Evolutionary conservation across 768 basidiomycete species (phyloP).

Genomic region (Fistulinella prunicolor): DNA sequence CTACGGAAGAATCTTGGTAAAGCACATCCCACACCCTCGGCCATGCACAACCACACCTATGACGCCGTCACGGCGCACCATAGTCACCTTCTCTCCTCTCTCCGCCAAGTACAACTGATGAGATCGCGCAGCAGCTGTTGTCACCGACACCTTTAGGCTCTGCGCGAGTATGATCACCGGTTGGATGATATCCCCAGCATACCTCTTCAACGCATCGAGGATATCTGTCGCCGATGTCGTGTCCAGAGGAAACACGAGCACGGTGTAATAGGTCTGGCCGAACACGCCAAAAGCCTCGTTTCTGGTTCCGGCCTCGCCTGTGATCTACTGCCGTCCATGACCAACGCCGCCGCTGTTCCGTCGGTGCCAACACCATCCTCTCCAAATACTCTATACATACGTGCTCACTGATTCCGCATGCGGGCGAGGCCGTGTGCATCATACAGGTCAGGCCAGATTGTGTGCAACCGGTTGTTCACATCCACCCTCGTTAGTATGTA

Average conservation of each 20-base stretch:
- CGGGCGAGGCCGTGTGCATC: slow-evolving; percentile 96
- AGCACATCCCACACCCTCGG: not conserved
- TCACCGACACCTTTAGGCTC: not conserved
- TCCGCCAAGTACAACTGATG: not conserved
- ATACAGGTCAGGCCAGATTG: slow-evolving; percentile 80
- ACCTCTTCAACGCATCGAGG: not conserved
- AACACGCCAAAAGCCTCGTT: not conserved
- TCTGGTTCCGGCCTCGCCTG: too few species aligned
- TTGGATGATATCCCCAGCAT: not conserved
- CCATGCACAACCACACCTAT: not conserved
- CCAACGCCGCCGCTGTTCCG: too few species aligned
- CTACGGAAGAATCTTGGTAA: not conserved
- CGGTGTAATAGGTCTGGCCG: not conserved
- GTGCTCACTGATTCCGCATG: too few species aligned
- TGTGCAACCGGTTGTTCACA: not conserved
- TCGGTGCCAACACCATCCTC: too few species aligned
- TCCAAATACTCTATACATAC: too few species aligned
- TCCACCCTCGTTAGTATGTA: not conserved
- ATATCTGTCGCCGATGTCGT: not conserved
- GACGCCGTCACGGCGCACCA: not conserved
- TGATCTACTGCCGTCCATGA: too few species aligned
- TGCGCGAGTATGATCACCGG: not conserved
- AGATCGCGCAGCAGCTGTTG: too few species aligned
- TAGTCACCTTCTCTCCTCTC: not conserved
- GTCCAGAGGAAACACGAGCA: not conserved